Evolutionary conservation across 345 rosid genomes (phyloP), one percentile per base, ranked within the genome.

Genomic region (Orychophragmus violaceus): DNA sequence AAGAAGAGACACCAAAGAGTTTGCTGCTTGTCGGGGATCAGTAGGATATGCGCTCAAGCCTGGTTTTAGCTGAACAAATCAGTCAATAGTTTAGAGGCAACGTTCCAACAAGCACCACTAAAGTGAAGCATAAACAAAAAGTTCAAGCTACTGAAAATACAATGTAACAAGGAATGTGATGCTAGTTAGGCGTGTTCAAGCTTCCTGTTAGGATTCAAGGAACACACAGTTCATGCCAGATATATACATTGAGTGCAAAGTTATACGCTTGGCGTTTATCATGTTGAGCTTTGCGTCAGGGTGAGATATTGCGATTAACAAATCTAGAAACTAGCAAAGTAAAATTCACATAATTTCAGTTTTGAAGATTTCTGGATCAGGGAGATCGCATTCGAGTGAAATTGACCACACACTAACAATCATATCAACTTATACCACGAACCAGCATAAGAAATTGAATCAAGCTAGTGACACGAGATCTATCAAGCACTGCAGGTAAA

Each of bases 11-110:
- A 29, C 70, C 56, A 94, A 77, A 4, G 97, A 88, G 16, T 78
- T 68, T 0, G 97, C 97, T 56, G 95, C 91, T 67, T 82, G 81
- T 18, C 60, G 84, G 4, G 97, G 91, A 59, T 88, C 83, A 21
- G 70, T 85, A 8, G 97, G 91, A 80, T 83, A 85, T 2, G 79
- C 87, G 48, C 99, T 94, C 85, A 94, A 80, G 11, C 97, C 97
- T n/a, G 95, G 96, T 70, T 84, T 83, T 64, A 81, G 67, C 99
- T 94, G 66, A 54, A 53, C 16, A 27, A 53, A 78, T 19, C 54
- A 63, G 18, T 39, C 23, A 69, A 64, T 1, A 65, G 59, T 64
- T 60, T 46, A 76, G 61, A 23, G 52, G 18, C 28, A 59, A 35
- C 18, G 19, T 22, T 56, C 53, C 32, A 73, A 45, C 11, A 54